Evolutionary conservation across 1,139 yeast genomes (phyloP).

Genomic region (Geotrichum phurueaensis): DNA sequence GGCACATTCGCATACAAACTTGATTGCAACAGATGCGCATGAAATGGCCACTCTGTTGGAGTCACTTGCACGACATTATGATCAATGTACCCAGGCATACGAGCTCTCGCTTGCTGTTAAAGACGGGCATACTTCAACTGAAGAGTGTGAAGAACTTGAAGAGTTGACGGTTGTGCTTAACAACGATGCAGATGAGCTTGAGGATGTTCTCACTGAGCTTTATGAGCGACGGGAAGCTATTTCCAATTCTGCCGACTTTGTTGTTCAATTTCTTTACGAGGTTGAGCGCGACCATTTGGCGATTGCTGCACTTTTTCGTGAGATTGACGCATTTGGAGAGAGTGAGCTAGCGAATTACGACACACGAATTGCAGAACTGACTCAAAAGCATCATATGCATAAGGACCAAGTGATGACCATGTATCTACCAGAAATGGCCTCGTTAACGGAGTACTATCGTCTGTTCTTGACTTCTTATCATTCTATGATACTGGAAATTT

Average conservation of each 20-base stretch:
- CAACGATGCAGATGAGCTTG: slow-evolving; percentile 39
- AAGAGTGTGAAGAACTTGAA: slow-evolving; percentile 24
- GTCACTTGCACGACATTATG: slow-evolving; percentile 75
- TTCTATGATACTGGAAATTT: slow-evolving; percentile 45
- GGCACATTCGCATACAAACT: slow-evolving; percentile 27
- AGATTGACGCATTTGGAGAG: slow-evolving; percentile 27
- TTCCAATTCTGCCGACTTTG: slow-evolving; percentile 23
- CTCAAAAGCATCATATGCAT: background rate
- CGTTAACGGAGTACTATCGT: slow-evolving; percentile 44
- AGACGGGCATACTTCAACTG: slow-evolving; percentile 5
- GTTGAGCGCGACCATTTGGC: slow-evolving; percentile 21
- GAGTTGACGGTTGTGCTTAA: slow-evolving; percentile 34
- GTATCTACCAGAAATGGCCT: slow-evolving; percentile 28
- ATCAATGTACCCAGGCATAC: slow-evolving; percentile 52
- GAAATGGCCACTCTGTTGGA: slow-evolving; percentile 66
- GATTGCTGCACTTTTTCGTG: slow-evolving; percentile 21
- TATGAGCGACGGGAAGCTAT: slow-evolving; percentile 29
- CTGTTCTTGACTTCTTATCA: slow-evolving; percentile 47
- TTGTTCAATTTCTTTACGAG: slow-evolving; percentile 22
- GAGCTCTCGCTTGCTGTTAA: slow-evolving; percentile 22
- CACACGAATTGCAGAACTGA: background rate
- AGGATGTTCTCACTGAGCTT: slow-evolving; percentile 34
- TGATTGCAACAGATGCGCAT: slow-evolving; percentile 45
- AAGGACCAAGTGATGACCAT: background rate
- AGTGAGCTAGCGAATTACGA: slow-evolving; percentile 21